Percentiles rank a stretch among this genome's conserved stretches.
Conservation (phyloP, 441 rosid genomes). For the Manihot esculenta region DNA sequence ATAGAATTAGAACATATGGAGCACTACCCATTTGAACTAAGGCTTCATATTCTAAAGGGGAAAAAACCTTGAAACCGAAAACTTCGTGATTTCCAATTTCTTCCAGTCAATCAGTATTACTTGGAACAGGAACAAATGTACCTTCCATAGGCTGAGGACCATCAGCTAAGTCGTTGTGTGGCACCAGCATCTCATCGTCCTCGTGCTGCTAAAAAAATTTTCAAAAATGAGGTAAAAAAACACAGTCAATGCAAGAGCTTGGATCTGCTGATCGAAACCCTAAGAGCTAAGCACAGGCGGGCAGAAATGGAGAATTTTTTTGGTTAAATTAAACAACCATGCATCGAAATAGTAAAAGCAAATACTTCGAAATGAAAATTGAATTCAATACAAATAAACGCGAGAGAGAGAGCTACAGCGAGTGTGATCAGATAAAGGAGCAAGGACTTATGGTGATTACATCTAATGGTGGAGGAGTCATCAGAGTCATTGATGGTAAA, state of each 20-base stretch:
- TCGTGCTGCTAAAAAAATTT: slow-evolving; percentile 51
- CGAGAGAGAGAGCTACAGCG: background rate
- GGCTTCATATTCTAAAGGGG: background rate
- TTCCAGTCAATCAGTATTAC: background rate
- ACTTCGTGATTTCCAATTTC: background rate
- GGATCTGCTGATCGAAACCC: slow-evolving; percentile 45
- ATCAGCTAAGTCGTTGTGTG: slow-evolving; percentile 66
- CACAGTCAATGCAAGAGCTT: slow-evolving; percentile 25
- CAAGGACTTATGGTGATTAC: slow-evolving; percentile 35
- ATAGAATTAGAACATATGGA: background rate
- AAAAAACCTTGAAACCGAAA: background rate
- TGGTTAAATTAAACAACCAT: slow-evolving; percentile 10
- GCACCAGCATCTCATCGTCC: slow-evolving; percentile 94
- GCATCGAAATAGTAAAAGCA: slow-evolving; percentile 21
- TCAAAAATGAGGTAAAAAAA: slow-evolving; percentile 3
- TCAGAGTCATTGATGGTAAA: slow-evolving; percentile 59
- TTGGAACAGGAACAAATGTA: slow-evolving; percentile 10
- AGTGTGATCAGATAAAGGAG: slow-evolving; percentile 7
- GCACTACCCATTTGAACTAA: slow-evolving; percentile 5
- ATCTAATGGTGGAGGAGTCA: slow-evolving; percentile 72
- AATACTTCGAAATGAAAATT: slow-evolving; percentile 17
- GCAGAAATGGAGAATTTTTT: background rate
- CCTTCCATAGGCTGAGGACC: slow-evolving; percentile 97
- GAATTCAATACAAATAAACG: slow-evolving; percentile 18
- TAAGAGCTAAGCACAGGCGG: slow-evolving; percentile 18